Base-by-base conservation (phyloP, 305 asterid genomes). In the Solanum hybrid region DNA sequence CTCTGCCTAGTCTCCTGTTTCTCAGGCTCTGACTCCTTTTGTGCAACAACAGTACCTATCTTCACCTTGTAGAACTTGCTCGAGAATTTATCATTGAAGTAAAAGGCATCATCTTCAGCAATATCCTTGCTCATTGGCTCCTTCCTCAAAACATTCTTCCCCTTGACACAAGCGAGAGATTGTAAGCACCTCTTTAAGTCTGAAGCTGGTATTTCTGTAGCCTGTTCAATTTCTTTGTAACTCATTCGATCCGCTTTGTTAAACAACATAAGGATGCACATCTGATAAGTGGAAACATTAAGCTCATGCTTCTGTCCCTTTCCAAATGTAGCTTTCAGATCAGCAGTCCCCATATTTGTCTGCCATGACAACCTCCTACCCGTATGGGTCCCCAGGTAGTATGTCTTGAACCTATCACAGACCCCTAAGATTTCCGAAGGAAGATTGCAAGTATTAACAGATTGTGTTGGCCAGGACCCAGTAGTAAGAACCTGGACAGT, bases 341-440 rank as follows among this genome's bases (percentile, higher is more conserved):
- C 91, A 78, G 91, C 90, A 29, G 90, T 89, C 4, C 93, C 93
- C 91, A 91, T 89, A 64, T 85, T 89, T 26, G 90, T 91, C 79
- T 91, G 91, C 93, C 93, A 91, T 26, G 91, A 81, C 90, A 91
- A 64, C 90, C 93, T 88, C 88, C 93, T 85, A 24, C 93, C 93
- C 1, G 90, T 89, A 86, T 91, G 91, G 27, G 91, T 91, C 10
- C 93, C 91, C 42, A 91, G 91, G 66, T 91, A 91, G 89, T 66
- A 91, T 17, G 86, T 37, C 87, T 79, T 88, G 85, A 91, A 91
- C 90, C 86, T 91, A 8, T 88, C 90, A 56, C 91, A 90, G 35
- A 89, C 88, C 27, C 80, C 88, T 14, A 89, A 31, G 78, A 90
- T 90, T 85, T 90, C 92, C 10, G 71, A 38, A 36, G 92, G 92